Percentiles rank a stretch among this genome's conserved stretches.
phyloP scores from a whole-genome alignment of 306 rosid species.

The Sechiopsis laciniata region DNA sequence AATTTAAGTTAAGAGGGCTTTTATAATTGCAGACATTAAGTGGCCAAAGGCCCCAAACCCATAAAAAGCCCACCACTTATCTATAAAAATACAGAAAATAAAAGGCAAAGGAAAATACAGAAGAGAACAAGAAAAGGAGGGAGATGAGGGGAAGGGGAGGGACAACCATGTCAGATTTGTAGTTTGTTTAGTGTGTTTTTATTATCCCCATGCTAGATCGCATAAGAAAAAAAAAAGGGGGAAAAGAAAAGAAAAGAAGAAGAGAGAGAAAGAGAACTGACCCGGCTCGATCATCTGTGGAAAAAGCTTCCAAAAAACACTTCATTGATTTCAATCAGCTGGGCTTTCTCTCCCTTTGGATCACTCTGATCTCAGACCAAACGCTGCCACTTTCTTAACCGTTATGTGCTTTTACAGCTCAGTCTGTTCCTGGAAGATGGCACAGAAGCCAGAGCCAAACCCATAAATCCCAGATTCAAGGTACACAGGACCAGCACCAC shows the following conservation, averaged over 20 bases:
- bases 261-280: slow-evolving; percentile 20
- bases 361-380: slow-evolving; percentile 52
- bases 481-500: slow-evolving; percentile 52
- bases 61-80: slow-evolving; percentile 29
- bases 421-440: slow-evolving; percentile 50
- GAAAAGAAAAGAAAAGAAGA: slow-evolving; percentile 13
- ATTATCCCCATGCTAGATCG: slow-evolving; percentile 60
- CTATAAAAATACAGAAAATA: slow-evolving; percentile 35
- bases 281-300: slow-evolving; percentile 47
- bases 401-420: slow-evolving; percentile 74
- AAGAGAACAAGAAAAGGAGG: slow-evolving; percentile 14
- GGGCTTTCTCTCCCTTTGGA: slow-evolving; percentile 30
- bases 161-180: slow-evolving; percentile 67
- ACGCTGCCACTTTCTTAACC: slow-evolving; percentile 51
- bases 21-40: slow-evolving; percentile 59
- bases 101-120: slow-evolving; percentile 24
- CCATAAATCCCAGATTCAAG: slow-evolving; percentile 57
- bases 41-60: slow-evolving; percentile 24
- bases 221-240: slow-evolving; percentile 32
- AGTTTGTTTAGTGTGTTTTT: slow-evolving; percentile 43
- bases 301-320: slow-evolving; percentile 45
- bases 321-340: slow-evolving; percentile 50
- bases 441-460: slow-evolving; percentile 37
- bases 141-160: slow-evolving; percentile 16
- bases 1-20: slow-evolving; percentile 25